phyloP scores from a whole-genome alignment of 257 asterid species.

The Jaltomata sinuosa region DNA sequence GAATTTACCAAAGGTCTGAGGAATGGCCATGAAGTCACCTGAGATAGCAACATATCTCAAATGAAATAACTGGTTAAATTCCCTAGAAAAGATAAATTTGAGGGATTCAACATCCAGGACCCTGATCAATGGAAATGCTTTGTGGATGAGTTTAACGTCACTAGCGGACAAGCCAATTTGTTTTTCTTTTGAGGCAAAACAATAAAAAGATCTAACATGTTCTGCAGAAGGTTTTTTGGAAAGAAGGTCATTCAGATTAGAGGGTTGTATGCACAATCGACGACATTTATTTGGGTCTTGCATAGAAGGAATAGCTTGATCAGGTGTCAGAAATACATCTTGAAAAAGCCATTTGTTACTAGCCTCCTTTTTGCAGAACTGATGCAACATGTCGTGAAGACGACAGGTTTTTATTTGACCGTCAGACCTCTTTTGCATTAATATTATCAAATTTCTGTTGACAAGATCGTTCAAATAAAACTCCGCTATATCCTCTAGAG shows the following conservation, averaged over 20 bases:
- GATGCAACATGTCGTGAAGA: conserved; percentile 5
- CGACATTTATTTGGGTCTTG: not conserved
- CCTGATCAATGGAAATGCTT: not conserved
- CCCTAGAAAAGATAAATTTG: not conserved
- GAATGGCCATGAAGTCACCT: not conserved
- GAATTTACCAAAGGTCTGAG: not conserved
- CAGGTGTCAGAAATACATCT: not conserved
- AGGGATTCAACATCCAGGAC: not conserved
- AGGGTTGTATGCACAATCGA: not conserved
- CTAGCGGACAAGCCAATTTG: not conserved
- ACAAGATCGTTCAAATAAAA: no score
- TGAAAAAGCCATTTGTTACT: not conserved
- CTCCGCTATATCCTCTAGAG: no score
- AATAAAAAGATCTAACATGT: not conserved
- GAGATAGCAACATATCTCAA: not conserved
- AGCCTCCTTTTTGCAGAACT: conserved; percentile 13
- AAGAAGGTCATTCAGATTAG: not conserved
- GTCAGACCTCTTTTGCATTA: no score
- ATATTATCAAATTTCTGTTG: no score
- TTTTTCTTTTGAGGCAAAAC: not conserved
- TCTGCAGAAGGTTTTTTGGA: not conserved
- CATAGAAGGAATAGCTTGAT: not conserved
- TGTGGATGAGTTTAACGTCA: not conserved
- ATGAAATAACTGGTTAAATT: not conserved
- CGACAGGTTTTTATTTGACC: conserved; percentile 14